Conservation (phyloP, 2,329 filamentous ascomycete genomes). For the Stylonectria norvegica region DNA sequence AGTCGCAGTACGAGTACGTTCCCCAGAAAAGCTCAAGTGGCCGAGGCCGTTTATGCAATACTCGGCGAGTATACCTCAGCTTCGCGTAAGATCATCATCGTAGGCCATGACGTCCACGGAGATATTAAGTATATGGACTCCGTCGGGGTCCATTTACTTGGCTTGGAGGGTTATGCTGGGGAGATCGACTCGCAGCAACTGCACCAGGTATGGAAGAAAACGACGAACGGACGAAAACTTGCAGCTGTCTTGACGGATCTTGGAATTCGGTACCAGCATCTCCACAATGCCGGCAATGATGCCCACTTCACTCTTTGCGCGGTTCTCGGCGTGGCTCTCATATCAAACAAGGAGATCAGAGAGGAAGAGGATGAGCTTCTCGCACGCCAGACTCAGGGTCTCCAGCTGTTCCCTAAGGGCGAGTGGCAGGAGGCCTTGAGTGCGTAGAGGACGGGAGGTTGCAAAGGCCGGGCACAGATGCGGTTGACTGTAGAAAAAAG, state of each 20-base stretch:
- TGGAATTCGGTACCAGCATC: slow-evolving; percentile 56
- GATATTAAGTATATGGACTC: slow-evolving; percentile 67
- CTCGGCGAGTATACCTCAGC: slow-evolving; percentile 31
- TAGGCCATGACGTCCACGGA: slow-evolving; percentile 68
- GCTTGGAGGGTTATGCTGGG: slow-evolving; percentile 54
- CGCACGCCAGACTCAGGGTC: too few relatives aligned
- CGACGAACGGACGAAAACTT: slow-evolving; percentile 54
- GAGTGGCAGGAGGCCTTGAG: too few relatives aligned
- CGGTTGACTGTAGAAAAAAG: slow-evolving; percentile 1
- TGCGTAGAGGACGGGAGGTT: too few relatives aligned
- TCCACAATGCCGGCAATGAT: slow-evolving; percentile 90
- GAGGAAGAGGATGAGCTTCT: slow-evolving; percentile 18
- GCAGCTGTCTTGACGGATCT: slow-evolving; percentile 60
- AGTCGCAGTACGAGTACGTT: slow-evolving; percentile 40
- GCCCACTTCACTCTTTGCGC: slow-evolving; percentile 75
- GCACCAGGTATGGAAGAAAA: slow-evolving; percentile 60
- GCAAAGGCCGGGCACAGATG: too few relatives aligned
- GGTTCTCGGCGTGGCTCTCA: slow-evolving; percentile 53
- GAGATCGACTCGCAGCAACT: slow-evolving; percentile 70
- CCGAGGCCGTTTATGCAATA: slow-evolving; percentile 34
- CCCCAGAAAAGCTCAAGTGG: slow-evolving; percentile 33
- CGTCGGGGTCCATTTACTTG: slow-evolving; percentile 60
- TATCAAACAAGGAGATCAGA: slow-evolving; percentile 20
- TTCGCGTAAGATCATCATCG: slow-evolving; percentile 61
- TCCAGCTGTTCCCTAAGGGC: too few relatives aligned